Conservation (phyloP, 2,329 filamentous ascomycete genomes). For the Penicillium psychrosexuale region DNA sequence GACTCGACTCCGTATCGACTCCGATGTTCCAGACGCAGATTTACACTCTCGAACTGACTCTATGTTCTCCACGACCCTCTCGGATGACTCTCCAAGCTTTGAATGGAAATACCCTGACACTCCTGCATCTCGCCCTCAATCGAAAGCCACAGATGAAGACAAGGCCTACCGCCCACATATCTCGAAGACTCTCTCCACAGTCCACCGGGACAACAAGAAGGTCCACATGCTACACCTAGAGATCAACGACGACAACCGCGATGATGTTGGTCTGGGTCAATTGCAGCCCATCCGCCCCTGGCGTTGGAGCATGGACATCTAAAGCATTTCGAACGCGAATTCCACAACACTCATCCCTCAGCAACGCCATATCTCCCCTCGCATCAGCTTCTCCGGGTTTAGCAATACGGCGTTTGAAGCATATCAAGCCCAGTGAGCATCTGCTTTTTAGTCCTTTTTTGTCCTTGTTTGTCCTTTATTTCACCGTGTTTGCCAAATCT, state of each 20-base stretch:
- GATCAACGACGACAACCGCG: constrained; percentile 32
- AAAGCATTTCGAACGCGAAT: constrained; percentile 7
- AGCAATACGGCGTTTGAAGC: constrained; percentile 17
- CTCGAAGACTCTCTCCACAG: constrained; percentile 33
- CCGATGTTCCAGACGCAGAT: constrained; percentile 9
- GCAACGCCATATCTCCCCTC: not conserved
- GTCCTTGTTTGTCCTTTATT: constrained; percentile 8
- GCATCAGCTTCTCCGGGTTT: not conserved
- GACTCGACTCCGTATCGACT: constrained; percentile 12
- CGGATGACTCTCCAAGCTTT: constrained; percentile 26
- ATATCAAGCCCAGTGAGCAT: constrained; percentile 20
- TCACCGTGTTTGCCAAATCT: too few relatives aligned
- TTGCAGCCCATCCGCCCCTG: constrained; percentile 37
- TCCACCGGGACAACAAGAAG: constrained; percentile 33
- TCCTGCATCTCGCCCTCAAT: constrained; percentile 36
- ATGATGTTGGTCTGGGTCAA: constrained; percentile 32
- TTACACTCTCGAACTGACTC: constrained; percentile 34
- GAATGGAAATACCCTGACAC: constrained; percentile 36
- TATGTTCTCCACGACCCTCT: constrained; percentile 28
- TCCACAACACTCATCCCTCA: constrained; percentile 45
- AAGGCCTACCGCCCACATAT: constrained; percentile 31
- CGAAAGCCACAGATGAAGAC: constrained; percentile 35
- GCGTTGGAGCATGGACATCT: constrained; percentile 47
- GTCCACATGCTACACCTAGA: constrained; percentile 38
- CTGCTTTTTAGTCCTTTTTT: not conserved